These are phyloP conservation scores for Bipolaris victoriae DNA, from an alignment of 2,329 filamentous ascomycete genomes.

Conservation along the genomic window DNA sequence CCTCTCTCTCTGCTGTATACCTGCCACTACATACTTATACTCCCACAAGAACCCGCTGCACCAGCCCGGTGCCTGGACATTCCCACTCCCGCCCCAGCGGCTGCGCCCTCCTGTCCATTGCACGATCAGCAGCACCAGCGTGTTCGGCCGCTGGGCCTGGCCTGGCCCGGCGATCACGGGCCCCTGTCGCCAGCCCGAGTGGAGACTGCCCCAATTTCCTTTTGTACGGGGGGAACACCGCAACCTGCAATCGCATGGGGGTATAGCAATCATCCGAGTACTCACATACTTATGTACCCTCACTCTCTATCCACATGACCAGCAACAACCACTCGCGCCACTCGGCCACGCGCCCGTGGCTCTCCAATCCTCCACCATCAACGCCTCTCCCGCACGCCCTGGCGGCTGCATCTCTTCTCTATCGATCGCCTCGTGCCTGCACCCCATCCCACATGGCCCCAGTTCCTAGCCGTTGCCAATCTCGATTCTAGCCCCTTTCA, in stretches of 20 bases:
- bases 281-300: neutral
- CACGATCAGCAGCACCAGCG: constrained; percentile 10
- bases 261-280: neutral
- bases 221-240: neutral
- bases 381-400: constrained; percentile 26
- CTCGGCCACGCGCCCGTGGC: constrained; percentile 2
- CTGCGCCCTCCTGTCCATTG: neutral
- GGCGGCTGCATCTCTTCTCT: neutral
- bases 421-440: constrained; percentile 10
- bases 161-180: constrained; percentile 14
- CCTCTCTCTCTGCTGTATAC: too few species aligned
- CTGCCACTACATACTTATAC: neutral
- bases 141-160: constrained; percentile 6
- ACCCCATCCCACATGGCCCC: constrained; percentile 2
- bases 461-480: neutral
- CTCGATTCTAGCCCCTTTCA: constrained; percentile 18
- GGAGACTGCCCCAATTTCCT: constrained; percentile 12
- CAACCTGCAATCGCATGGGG: neutral
- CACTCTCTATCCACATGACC: neutral
- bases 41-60: neutral
- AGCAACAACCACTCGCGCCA: neutral
- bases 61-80: neutral
- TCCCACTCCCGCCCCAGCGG: neutral
- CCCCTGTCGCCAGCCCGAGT: neutral
- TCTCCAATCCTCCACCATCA: constrained; percentile 8